Evolutionary conservation across 2,329 filamentous ascomycete genomes (phyloP).

Genomic region (Aaosphaeria arxii): DNA sequence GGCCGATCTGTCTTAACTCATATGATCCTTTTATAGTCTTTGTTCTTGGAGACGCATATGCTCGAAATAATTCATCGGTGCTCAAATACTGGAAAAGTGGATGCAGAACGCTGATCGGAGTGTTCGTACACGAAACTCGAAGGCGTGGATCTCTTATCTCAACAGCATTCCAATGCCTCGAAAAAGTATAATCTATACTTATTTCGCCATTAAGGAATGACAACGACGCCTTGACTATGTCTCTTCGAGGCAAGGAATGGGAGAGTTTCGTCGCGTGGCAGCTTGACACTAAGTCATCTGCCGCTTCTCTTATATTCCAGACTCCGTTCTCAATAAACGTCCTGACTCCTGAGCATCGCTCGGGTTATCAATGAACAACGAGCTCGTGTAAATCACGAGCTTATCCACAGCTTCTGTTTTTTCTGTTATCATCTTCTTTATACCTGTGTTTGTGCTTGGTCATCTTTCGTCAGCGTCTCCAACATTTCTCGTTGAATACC

Average conservation of each 20-base stretch:
- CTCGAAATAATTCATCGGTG: no score
- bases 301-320: constrained; percentile 9
- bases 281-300: constrained; percentile 10
- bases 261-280: constrained; percentile 12
- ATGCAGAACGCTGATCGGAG: no score
- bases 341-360: background rate
- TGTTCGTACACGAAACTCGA: no score
- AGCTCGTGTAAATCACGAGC: background rate
- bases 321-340: background rate
- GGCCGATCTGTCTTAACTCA: background rate
- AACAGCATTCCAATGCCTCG: no score
- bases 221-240: constrained; percentile 4
- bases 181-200: no score
- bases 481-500: no score
- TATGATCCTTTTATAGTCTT: background rate
- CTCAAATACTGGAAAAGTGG: no score
- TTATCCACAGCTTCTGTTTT: background rate
- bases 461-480: no score
- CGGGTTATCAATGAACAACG: background rate
- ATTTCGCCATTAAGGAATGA: no score
- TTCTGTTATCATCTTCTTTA: background rate
- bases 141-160: no score
- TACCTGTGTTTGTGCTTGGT: no score
- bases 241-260: constrained; percentile 29
- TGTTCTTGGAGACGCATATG: background rate